A percentile compares a stretch with the other conserved stretches of the same genome.
Conservation (phyloP, 106 monocot genomes). For the Hemerocallis citrina region DNA sequence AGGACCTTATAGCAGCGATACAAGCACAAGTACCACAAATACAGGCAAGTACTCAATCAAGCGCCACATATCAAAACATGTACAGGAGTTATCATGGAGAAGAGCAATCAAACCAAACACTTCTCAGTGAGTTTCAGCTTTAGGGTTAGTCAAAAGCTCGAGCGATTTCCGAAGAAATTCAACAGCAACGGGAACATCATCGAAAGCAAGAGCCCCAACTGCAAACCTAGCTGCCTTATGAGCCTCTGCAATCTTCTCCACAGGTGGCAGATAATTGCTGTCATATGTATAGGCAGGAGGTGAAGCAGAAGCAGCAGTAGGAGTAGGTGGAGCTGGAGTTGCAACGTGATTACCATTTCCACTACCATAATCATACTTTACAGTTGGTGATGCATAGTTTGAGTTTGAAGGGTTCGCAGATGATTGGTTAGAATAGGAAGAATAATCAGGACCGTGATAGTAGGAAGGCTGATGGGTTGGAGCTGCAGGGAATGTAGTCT, state of each 20-base stretch:
- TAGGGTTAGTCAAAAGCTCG: constrained; percentile 62
- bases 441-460: constrained; percentile 18
- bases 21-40: not conserved
- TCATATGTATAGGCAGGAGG: constrained; percentile 39
- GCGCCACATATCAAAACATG: not conserved
- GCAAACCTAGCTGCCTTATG: constrained; percentile 68
- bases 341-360: constrained; percentile 5
- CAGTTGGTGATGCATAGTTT: constrained; percentile 8
- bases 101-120: not conserved
- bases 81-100: not conserved
- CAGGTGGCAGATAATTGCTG: constrained; percentile 48
- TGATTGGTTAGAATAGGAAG: constrained; percentile 9
- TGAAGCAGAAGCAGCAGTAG: not conserved
- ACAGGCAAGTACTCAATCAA: no score
- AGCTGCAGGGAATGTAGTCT: constrained; percentile 31
- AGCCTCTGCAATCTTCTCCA: constrained; percentile 62
- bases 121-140: constrained; percentile 32
- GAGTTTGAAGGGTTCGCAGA: constrained; percentile 6
- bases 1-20: not conserved
- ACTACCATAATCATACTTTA: constrained; percentile 14
- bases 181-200: constrained; percentile 58
- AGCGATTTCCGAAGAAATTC: constrained; percentile 52
- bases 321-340: not conserved
- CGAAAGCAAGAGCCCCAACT: constrained; percentile 68
- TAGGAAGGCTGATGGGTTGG: constrained; percentile 43